Evolutionary conservation across 1,284 basidiomycete genomes (phyloP), one percentile per base, ranked within the genome.

Genomic region (Fomitopsis schrenkii): DNA sequence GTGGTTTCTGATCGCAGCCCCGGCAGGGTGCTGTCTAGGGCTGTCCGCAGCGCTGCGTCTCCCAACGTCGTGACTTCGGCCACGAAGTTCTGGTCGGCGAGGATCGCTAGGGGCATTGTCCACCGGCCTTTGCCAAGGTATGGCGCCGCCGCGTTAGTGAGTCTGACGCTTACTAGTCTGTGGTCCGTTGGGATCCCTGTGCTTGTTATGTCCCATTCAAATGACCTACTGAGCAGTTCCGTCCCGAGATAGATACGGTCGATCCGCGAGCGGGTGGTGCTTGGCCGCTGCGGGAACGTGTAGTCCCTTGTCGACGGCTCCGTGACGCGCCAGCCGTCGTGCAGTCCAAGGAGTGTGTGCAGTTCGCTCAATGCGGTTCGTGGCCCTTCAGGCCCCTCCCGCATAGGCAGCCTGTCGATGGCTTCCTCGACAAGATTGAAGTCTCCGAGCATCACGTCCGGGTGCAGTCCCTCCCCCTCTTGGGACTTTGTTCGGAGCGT

Each of bases 101-200:
- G 44, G 7, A 45, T n/a, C 17, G 17, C 7, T 2, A 22, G 17
- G 7, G 44, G 44, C 44, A 45, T 45, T 2, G n/a, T 26, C 33
- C 46, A 22, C 55, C 48, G 53, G 33, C 61, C 28, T 60, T 52
- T 46, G 59, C 59, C 50, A 54, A 62, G 41, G 33, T 53, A 44
- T n/a, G 55, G 55, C 6, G 40, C 38, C 7, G 35, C 38, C 3
- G 10, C 15, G 12, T n/a, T 22, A 5, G 17, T 30, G 1, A 57
- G 26, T 9, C 5, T 5, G 6, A 28, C 41, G 8, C 38, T 26
- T 38, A 57, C 40, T 19, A 57, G 19, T 30, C 17, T 10, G 30
- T 57, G 55, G 22, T 57, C 55, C 12, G 55, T 57, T 9, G 14
- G 41, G 40, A 57, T 17, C 3, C 17, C n/a, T 2, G 55, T 28